A percentile compares a stretch with the other conserved stretches of the same genome.
Evolutionary conservation across 768 basidiomycete species (phyloP).

Genomic region (Lactarius sanguifluus): DNA sequence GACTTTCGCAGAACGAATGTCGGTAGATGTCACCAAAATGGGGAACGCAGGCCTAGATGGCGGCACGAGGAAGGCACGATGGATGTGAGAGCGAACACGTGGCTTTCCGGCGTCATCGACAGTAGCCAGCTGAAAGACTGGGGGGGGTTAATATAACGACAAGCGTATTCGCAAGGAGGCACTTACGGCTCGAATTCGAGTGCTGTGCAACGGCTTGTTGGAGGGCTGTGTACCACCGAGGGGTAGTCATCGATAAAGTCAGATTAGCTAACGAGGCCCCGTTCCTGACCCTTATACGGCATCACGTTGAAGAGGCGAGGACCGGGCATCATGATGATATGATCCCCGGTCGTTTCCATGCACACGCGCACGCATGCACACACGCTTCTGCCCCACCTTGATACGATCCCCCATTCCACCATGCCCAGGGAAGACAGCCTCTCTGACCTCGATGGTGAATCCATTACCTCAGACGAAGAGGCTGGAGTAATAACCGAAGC

Average conservation of each 20-base stretch:
- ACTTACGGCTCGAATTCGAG: conserved; percentile 32
- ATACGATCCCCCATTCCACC: neutral
- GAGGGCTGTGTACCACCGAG: conserved; percentile 35
- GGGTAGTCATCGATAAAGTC: conserved; percentile 18
- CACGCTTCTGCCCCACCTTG: neutral
- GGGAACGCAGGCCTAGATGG: conserved; percentile 48
- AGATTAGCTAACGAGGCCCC: no score
- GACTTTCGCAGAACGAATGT: conserved; percentile 70
- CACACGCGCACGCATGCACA: neutral
- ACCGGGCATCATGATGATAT: neutral
- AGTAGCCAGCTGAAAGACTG: conserved; percentile 64
- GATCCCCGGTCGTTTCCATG: neutral
- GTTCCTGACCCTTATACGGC: no score
- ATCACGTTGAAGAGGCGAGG: neutral
- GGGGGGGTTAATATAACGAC: neutral
- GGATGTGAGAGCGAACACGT: conserved; percentile 64
- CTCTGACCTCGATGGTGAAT: conserved; percentile 13
- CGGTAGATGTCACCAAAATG: conserved; percentile 66
- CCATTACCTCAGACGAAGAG: conserved; percentile 18
- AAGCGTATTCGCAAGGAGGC: neutral
- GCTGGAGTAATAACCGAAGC: neutral
- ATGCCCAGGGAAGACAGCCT: conserved; percentile 25
- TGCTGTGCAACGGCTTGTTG: conserved; percentile 33
- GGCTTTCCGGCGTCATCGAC: conserved; percentile 48
- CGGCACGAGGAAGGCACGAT: conserved; percentile 56